These are phyloP conservation scores for Centaurea solstitialis DNA, from an alignment of 129 eudicot species.

Conservation along the genomic window DNA sequence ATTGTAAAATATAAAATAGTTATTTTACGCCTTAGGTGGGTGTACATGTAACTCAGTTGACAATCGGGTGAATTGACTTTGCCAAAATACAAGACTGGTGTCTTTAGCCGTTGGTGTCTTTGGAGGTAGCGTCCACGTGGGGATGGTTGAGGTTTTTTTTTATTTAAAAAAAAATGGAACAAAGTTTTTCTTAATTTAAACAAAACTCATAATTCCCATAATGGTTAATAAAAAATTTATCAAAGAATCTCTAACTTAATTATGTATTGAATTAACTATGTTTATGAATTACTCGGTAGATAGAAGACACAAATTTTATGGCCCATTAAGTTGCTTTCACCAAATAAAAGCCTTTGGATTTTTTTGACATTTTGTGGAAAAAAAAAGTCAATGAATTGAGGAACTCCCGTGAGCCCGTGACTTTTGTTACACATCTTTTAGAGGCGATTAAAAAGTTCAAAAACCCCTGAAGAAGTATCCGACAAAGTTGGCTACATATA, in stretches of 20 bases:
- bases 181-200: no score
- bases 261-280: no score
- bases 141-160: no score
- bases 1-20: no score
- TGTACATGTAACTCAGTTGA: no score
- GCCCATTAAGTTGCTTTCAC: background rate
- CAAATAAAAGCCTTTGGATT: background rate
- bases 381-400: background rate
- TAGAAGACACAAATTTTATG: background rate
- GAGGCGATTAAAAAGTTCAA: constrained; percentile 10
- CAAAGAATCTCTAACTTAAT: background rate
- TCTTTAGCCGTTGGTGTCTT: no score
- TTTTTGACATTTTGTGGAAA: background rate
- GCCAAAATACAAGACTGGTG: no score
- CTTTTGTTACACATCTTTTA: background rate
- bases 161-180: no score
- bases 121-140: no score
- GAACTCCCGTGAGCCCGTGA: constrained; percentile 20
- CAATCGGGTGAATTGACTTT: no score
- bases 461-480: constrained; percentile 39
- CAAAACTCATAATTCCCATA: background rate
- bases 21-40: no score
- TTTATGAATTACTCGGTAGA: background rate
- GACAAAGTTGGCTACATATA: constrained; percentile 24
- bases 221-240: background rate